phyloP scores from a whole-genome alignment of 2,329 filamentous ascomycete species.

The Nannizzia gypsea region DNA sequence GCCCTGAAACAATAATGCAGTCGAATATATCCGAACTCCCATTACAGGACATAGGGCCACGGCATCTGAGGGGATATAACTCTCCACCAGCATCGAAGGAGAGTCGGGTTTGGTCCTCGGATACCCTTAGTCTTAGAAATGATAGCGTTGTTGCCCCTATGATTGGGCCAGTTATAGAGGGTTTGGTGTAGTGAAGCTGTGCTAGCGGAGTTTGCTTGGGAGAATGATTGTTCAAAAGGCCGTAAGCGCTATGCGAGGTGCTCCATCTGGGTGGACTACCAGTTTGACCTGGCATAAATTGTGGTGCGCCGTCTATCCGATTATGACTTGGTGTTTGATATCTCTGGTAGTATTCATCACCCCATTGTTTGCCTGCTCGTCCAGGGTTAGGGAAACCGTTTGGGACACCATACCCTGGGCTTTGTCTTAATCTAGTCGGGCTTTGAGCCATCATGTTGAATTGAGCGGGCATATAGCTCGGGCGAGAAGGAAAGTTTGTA shows the following conservation, averaged over 20 bases:
- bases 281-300: neutral
- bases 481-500: neutral
- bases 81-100: constrained; percentile 16
- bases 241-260: neutral
- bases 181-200: neutral
- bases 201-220: neutral
- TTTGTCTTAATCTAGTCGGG: neutral
- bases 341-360: neutral
- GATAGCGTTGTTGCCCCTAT: constrained; percentile 5
- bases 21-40: constrained; percentile 21
- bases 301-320: too few species aligned
- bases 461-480: neutral
- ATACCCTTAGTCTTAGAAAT: constrained; percentile 15
- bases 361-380: neutral
- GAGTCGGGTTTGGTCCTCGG: constrained; percentile 7
- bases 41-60: constrained; percentile 21
- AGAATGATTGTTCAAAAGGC: neutral
- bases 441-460: neutral
- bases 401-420: neutral
- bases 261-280: neutral
- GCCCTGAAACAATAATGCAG: constrained; percentile 25
- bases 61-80: constrained; percentile 20
- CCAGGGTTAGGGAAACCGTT: neutral
- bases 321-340: neutral
- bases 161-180: neutral